Evolutionary conservation across 805 yeast genomes (phyloP), one percentile per base, ranked within the genome.

Genomic region (Ogataea saltuana): DNA sequence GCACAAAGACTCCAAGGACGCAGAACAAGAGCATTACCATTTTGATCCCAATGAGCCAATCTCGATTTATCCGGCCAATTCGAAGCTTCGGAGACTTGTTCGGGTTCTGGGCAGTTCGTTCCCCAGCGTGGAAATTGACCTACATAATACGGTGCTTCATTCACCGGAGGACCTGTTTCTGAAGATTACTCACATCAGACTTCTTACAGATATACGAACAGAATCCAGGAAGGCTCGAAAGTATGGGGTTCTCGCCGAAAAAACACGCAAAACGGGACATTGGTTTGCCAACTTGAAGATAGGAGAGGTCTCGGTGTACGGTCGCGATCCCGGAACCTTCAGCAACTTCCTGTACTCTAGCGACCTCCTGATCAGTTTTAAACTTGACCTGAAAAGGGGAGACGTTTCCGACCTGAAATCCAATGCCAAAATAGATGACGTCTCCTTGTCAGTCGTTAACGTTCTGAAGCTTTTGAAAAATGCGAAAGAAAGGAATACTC

Each of bases 51-150:
- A 48, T 10, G 41, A 44, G 4, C 55, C 56, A 11, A 51, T 59
- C 4, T 40, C 37, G 9, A 45, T 58, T 6, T 53, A 46, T 15
- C 52, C 60, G 1, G 25, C 44, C 12, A 46, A 51, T 20, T 17
- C 17, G 4, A 42, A 23, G 23, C 26, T 53, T 4, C 42, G 45
- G 12, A 20, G 51, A 9, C 13, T 57, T 1, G 12, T 49, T 2
- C 41, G 47, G 15, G 38, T 51, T n/a, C n/a, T 54, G 6, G 26
- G 56, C 7, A 34, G 44, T 2, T 45, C 42, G 9, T 41, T 56
- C 19, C 66, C 65, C 0, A 58, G 58, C 25, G 17, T 49, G 3
- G 50, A 53, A 2, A 13, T 63, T 4, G 39, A 40, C 23, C 23
- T 63, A 7, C 23, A 29, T n/a, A 44, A 50, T 15, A 18, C 51